A percentile compares a stretch with the other conserved stretches of the same genome.
These are phyloP conservation scores for Neurospora pannonica DNA, from an alignment of 495 filamentous ascomycete genomes.

Conservation along the genomic window DNA sequence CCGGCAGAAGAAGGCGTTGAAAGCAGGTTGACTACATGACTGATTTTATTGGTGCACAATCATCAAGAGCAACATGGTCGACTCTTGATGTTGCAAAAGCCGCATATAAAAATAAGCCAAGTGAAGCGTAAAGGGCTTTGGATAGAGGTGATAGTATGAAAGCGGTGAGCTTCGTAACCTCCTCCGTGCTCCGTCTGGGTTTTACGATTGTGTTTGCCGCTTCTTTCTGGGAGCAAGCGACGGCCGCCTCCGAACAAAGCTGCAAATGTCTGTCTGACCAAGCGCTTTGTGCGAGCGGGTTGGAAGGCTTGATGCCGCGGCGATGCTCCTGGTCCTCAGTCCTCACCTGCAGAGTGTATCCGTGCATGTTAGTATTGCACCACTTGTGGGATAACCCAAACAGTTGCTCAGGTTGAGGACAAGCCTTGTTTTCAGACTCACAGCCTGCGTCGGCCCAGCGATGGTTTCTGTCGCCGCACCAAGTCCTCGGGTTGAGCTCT, in stretches of 20 bases:
- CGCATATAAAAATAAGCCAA: background rate
- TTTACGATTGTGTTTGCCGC: background rate
- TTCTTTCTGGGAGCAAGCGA: background rate
- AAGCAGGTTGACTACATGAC: background rate
- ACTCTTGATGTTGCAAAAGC: background rate
- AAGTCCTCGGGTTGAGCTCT: background rate
- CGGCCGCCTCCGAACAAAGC: background rate
- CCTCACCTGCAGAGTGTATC: background rate
- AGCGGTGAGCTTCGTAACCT: background rate
- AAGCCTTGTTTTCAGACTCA: background rate
- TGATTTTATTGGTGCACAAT: background rate
- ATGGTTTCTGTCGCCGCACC: background rate
- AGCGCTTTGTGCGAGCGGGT: background rate
- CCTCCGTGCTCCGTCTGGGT: background rate
- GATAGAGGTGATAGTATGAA: background rate
- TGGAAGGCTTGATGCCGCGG: background rate
- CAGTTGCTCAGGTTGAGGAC: background rate
- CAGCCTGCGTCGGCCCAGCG: background rate
- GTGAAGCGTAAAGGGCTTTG: background rate
- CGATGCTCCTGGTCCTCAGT: background rate
- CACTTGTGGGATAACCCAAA: background rate
- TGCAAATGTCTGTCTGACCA: background rate
- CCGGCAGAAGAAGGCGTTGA: background rate
- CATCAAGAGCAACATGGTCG: background rate
- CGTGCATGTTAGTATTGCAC: background rate